These are phyloP conservation scores for Lentinula edodes DNA, from an alignment of 768 basidiomycete species.

Conservation along the genomic window DNA sequence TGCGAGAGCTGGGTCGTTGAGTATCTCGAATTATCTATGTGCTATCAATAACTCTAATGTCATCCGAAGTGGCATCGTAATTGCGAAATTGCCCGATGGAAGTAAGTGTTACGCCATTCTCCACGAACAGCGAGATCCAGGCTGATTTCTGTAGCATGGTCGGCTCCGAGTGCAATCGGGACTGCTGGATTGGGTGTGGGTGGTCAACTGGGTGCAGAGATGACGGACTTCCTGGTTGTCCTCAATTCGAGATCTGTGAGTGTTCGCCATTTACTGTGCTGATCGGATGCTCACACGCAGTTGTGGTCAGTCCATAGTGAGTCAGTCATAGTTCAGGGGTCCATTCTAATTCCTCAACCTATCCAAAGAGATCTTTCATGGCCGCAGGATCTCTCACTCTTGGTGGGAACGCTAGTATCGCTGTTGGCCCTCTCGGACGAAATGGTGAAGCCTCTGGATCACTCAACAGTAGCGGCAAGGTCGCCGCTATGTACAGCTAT, in stretches of 20 bases:
- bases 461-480: conserved; percentile 75
- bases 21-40: conserved; percentile 45
- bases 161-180: conserved; percentile 91
- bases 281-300: no score
- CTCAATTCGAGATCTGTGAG: conserved; percentile 77
- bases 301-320: no score
- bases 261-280: neutral
- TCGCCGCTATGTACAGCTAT: conserved; percentile 95
- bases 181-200: conserved; percentile 84
- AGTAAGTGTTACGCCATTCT: conserved; percentile 40
- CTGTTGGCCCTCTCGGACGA: conserved; percentile 88
- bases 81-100: conserved; percentile 77
- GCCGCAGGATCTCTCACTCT: conserved; percentile 85
- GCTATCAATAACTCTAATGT: conserved; percentile 47
- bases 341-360: conserved; percentile 8
- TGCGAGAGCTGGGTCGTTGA: conserved; percentile 68
- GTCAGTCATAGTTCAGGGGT: no score
- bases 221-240: conserved; percentile 89
- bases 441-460: conserved; percentile 90
- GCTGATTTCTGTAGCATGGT: conserved; percentile 60
- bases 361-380: conserved; percentile 77
- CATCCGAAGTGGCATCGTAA: conserved; percentile 84
- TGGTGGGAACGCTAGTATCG: conserved; percentile 86
- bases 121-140: neutral
- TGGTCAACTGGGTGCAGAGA: conserved; percentile 74